Evolutionary conservation across 495 filamentous ascomycete species (phyloP).

Genomic region (Penicillium coffeae): DNA sequence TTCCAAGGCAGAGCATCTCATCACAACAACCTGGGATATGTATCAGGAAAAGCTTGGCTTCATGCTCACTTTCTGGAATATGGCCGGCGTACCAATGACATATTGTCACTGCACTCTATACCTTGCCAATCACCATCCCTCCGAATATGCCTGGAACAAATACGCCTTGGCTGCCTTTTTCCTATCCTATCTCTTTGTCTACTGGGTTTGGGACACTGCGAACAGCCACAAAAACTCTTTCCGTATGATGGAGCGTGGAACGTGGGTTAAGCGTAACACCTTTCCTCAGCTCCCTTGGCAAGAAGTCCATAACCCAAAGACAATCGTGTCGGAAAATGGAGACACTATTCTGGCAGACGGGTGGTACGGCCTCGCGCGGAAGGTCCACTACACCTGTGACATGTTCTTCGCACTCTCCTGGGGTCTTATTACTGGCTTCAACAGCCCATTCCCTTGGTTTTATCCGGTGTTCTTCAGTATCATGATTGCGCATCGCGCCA

Average conservation of each 20-base stretch:
- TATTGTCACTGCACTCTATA: conserved; percentile 97
- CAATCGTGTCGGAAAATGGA: conserved; percentile 68
- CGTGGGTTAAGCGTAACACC: conserved; percentile 62
- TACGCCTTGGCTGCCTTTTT: conserved; percentile 58
- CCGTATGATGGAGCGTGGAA: conserved; percentile 73
- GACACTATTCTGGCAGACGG: conserved; percentile 81
- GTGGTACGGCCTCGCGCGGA: conserved; percentile 87
- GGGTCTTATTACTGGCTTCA: conserved; percentile 60
- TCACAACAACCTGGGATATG: conserved; percentile 95
- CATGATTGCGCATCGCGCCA: conserved; percentile 87
- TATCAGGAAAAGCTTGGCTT: conserved; percentile 99
- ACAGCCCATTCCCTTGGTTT: conserved; percentile 77
- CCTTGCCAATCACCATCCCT: conserved; percentile 79
- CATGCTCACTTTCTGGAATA: conserved; percentile 99
- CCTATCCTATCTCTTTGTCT: conserved; percentile 71
- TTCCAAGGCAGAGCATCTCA: conserved; percentile 90
- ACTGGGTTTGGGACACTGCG: conserved; percentile 86
- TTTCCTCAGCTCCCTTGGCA: conserved; percentile 92
- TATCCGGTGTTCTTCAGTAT: conserved; percentile 80
- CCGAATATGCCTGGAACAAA: conserved; percentile 70
- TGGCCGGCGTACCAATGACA: conserved; percentile 87
- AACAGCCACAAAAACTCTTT: conserved; percentile 96
- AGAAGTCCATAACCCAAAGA: conserved; percentile 67
- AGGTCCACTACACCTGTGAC: conserved; percentile 90
- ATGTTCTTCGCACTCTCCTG: conserved; percentile 70